Conservation (phyloP, 2,329 filamentous ascomycete genomes). For the Apiospora marii region DNA sequence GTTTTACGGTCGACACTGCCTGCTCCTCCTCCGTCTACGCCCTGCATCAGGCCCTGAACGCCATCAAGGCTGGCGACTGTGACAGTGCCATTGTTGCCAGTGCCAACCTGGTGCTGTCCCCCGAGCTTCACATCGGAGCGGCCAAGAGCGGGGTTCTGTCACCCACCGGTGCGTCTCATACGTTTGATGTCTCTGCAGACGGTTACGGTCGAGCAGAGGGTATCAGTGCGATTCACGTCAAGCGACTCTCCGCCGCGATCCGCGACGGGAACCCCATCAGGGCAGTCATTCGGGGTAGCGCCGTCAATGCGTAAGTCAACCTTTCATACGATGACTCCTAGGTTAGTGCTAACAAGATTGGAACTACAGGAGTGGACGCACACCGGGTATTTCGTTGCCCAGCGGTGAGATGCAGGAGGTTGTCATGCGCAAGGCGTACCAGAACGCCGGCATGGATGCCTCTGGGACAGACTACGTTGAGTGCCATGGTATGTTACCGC, state of each 20-base stretch:
- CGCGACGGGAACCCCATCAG: no score
- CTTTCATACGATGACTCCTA: no score
- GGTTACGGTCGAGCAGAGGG: no score
- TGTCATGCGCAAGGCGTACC: conserved; percentile 30
- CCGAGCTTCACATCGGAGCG: conserved; percentile 40
- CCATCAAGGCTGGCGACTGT: conserved; percentile 39
- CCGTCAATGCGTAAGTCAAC: background rate
- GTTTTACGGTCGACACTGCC: conserved; percentile 31
- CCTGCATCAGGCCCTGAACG: conserved; percentile 18
- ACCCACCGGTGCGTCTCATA: conserved; percentile 40
- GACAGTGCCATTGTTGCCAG: conserved; percentile 45
- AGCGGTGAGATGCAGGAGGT: conserved; percentile 32
- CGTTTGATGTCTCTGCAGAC: conserved; percentile 41
- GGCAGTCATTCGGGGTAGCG: conserved; percentile 30
- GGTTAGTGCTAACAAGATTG: no score
- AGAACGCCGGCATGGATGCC: background rate
- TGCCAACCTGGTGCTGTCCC: conserved; percentile 45
- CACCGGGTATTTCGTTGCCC: background rate
- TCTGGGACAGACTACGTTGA: conserved; percentile 33
- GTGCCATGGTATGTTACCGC: background rate
- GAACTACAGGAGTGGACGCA: background rate
- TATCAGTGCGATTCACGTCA: no score
- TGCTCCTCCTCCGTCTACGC: conserved; percentile 16
- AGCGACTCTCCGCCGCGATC: no score
- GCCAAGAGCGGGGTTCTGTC: conserved; percentile 45